phyloP scores from a whole-genome alignment of 2,329 filamentous ascomycete species.

The Exserohilum turcica region DNA sequence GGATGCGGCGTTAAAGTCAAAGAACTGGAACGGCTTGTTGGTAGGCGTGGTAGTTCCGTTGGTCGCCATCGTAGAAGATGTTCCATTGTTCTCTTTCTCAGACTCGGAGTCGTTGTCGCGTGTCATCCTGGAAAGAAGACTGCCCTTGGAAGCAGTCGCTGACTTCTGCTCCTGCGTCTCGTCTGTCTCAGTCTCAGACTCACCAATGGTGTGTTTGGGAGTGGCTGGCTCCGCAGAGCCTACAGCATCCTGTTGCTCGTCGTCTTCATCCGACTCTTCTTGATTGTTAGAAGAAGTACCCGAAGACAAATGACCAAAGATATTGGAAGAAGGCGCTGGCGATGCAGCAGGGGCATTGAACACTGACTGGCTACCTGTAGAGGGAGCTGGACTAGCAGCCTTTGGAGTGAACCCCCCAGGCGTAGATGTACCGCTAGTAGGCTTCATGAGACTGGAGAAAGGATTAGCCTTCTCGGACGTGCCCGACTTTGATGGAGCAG shows the following conservation, averaged over 20 bases:
- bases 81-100: conserved; percentile 30
- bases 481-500: conserved; percentile 8
- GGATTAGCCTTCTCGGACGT: conserved; percentile 18
- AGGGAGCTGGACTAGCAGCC: conserved; percentile 38
- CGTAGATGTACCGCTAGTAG: conserved; percentile 30
- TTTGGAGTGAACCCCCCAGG: conserved; percentile 32
- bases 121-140: conserved; percentile 39
- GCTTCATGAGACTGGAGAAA: conserved; percentile 27
- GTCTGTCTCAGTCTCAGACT: conserved; percentile 34
- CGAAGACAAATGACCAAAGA: conserved; percentile 45
- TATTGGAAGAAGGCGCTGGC: conserved; percentile 32
- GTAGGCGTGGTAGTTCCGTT: conserved; percentile 37
- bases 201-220: conserved; percentile 31
- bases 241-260: conserved; percentile 18
- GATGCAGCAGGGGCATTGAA: conserved; percentile 34
- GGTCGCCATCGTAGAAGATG: conserved; percentile 21
- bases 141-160: conserved; percentile 20
- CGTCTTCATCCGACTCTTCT: conserved; percentile 37
- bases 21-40: conserved; percentile 32
- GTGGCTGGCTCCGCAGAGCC: conserved; percentile 25
- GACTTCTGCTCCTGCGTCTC: conserved; percentile 29
- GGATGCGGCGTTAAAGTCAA: conserved; percentile 39
- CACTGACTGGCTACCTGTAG: conserved; percentile 39
- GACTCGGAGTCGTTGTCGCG: conserved; percentile 25
- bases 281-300: conserved; percentile 39